Base-by-base conservation (phyloP, 805 yeast species). In the Lipomyces orientalis region DNA sequence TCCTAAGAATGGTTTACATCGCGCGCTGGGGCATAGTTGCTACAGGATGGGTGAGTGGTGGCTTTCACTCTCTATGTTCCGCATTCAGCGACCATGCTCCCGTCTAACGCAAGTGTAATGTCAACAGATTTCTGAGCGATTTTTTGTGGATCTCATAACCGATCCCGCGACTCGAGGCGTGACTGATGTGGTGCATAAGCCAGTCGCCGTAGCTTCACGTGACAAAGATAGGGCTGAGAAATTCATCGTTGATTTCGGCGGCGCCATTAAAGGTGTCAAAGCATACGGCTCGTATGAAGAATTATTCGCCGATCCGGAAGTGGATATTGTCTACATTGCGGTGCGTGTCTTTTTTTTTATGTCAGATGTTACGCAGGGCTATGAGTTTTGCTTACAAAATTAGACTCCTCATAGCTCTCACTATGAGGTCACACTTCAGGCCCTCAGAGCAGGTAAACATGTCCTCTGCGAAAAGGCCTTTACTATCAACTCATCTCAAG, bases 381-480 rank as follows among this genome's bases (percentile, higher is more conserved):
- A 12, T 14, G 14, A 75, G 80, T 14, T 76, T 79, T 70, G 88
- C 86, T 73, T 79, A 80, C 60, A 82, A 81, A 57, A 83, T 79
- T 62, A 82, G 81, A 1, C 70, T n/a, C n/a, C n/a, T n/a, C n/a
- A n/a, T n/a, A n/a, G n/a, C n/a, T n/a, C n/a, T n/a, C n/a, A n/a
- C n/a, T n/a, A n/a, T n/a, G n/a, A n/a, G n/a, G n/a, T n/a, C n/a
- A n/a, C n/a, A n/a, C n/a, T 79, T 60, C 65, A 73, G 46, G 83
- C 85, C 6, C 75, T 85, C 58, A 73, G 78, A 12, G 76, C 79
- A 54, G 84, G 81, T 19, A 82, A 83, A 66, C 83, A 85, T 74
- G 86, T 85, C 25, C 75, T 86, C 57, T 82, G 85, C 72, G 88
- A 86, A 69, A 86, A 86, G 73, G 86, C 88, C 12, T 75, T 84